phyloP scores from a whole-genome alignment of 83 land plant species.

The Isoetes engelmannii region DNA sequence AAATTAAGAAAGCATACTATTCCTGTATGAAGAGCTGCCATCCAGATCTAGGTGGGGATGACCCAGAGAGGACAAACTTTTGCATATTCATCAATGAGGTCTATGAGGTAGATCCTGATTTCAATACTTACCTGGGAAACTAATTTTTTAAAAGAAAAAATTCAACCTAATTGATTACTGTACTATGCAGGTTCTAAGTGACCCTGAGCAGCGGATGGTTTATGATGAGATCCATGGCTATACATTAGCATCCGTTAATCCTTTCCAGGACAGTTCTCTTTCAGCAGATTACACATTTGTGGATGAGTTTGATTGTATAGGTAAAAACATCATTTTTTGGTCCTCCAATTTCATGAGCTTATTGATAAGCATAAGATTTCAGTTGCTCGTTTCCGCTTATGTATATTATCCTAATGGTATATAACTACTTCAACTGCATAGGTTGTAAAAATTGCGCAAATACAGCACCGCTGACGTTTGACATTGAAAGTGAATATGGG shows the following conservation, averaged over 20 bases:
- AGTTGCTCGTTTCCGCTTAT: slow-evolving; percentile 8
- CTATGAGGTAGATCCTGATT: slow-evolving; percentile 56
- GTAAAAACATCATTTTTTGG: slow-evolving; percentile 28
- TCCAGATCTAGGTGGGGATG: slow-evolving; percentile 84
- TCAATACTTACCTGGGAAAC: background rate
- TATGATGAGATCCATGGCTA: slow-evolving; percentile 99
- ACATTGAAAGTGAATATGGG: slow-evolving; percentile 90
- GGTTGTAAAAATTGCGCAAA: slow-evolving; percentile 97
- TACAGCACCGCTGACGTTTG: slow-evolving; percentile 65
- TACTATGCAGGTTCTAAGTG: slow-evolving; percentile 79
- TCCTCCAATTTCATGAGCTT: background rate
- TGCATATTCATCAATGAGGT: slow-evolving; percentile 96
- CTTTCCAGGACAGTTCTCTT: slow-evolving; percentile 55
- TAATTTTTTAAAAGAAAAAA: background rate
- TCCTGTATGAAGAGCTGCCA: slow-evolving; percentile 96
- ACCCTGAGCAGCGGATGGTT: slow-evolving; percentile 81
- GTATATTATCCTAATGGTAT: background rate
- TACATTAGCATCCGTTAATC: slow-evolving; percentile 67
- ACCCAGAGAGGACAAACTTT: slow-evolving; percentile 68
- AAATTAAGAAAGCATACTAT: slow-evolving; percentile 90
- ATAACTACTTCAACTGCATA: slow-evolving; percentile 3
- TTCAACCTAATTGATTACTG: background rate
- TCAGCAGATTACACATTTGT: slow-evolving; percentile 85
- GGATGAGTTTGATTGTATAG: slow-evolving; percentile 94
- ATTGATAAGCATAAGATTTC: background rate